phyloP scores from a whole-genome alignment of 306 rosid genomes.

The Dalbergia cochinchinensis region DNA sequence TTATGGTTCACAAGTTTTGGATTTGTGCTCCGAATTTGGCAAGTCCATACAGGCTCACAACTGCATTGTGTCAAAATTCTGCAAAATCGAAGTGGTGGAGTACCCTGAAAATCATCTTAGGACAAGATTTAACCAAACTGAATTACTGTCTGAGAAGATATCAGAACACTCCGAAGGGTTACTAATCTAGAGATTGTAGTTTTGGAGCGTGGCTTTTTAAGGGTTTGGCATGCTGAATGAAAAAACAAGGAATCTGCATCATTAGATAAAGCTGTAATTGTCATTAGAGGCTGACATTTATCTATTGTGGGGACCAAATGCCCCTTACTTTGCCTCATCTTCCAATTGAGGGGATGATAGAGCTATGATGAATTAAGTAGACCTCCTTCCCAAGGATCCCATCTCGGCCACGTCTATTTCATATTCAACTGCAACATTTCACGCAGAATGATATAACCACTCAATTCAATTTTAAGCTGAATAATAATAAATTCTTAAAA shows the following conservation, averaged over 20 bases:
- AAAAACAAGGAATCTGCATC: background rate
- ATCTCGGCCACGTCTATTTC: constrained; percentile 9
- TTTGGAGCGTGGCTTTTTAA: background rate
- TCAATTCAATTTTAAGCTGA: background rate
- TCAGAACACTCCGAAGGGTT: background rate
- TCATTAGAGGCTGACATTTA: background rate
- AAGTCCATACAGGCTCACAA: background rate
- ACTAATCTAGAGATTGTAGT: background rate
- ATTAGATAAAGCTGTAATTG: constrained; percentile 9
- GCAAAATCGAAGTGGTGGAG: background rate
- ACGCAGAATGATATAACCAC: background rate
- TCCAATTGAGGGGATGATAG: background rate
- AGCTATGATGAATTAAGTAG: background rate
- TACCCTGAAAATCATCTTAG: background rate
- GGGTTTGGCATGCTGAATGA: background rate
- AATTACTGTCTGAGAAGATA: background rate
- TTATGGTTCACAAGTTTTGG: background rate
- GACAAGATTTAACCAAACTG: background rate
- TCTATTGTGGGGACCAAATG: constrained; percentile 36
- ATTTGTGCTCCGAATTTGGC: background rate
- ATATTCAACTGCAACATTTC: background rate
- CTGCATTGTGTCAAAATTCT: background rate
- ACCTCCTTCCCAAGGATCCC: background rate
- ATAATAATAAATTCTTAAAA: background rate
- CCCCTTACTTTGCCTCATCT: background rate